phyloP scores from a whole-genome alignment of 441 rosid genomes.

The Euphorbia celastroides region DNA sequence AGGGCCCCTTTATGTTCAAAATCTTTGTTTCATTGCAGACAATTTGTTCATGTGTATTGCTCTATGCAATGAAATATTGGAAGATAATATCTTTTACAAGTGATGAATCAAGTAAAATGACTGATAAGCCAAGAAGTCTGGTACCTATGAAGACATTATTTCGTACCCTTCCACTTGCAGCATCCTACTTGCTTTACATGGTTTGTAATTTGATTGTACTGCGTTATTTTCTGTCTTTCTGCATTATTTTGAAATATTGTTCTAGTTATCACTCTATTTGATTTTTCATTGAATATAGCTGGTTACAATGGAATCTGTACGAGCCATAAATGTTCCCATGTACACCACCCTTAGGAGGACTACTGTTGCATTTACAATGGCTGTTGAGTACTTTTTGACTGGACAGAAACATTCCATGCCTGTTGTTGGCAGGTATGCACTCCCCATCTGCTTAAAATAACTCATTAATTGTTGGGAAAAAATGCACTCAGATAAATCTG shows the following conservation, averaged over 20 bases:
- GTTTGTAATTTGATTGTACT: slow-evolving; percentile 27
- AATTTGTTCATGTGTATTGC: slow-evolving; percentile 46
- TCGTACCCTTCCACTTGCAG: slow-evolving; percentile 67
- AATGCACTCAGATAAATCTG: no score
- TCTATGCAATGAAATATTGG: slow-evolving; percentile 45
- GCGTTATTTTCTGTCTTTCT: background rate
- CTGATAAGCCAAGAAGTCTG: slow-evolving; percentile 16
- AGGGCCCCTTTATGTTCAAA: background rate
- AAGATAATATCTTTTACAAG: slow-evolving; percentile 44
- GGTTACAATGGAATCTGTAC: slow-evolving; percentile 84
- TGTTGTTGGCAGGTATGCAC: slow-evolving; percentile 66
- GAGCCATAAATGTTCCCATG: slow-evolving; percentile 97
- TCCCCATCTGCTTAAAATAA: slow-evolving; percentile 11
- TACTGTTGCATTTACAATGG: slow-evolving; percentile 87
- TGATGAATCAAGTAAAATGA: slow-evolving; percentile 13
- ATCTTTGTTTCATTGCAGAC: slow-evolving; percentile 27
- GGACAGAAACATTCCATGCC: slow-evolving; percentile 66
- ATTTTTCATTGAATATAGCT: slow-evolving; percentile 38
- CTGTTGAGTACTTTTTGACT: slow-evolving; percentile 65
- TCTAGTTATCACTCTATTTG: background rate
- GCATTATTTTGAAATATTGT: no score
- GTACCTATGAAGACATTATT: slow-evolving; percentile 55
- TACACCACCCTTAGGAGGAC: slow-evolving; percentile 92
- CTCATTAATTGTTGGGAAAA: no score
- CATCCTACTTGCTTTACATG: slow-evolving; percentile 81